Evolutionary conservation across 2,329 filamentous ascomycete genomes (phyloP), one percentile per base, ranked within the genome.

Genomic region (Diaporthe australafricana): DNA sequence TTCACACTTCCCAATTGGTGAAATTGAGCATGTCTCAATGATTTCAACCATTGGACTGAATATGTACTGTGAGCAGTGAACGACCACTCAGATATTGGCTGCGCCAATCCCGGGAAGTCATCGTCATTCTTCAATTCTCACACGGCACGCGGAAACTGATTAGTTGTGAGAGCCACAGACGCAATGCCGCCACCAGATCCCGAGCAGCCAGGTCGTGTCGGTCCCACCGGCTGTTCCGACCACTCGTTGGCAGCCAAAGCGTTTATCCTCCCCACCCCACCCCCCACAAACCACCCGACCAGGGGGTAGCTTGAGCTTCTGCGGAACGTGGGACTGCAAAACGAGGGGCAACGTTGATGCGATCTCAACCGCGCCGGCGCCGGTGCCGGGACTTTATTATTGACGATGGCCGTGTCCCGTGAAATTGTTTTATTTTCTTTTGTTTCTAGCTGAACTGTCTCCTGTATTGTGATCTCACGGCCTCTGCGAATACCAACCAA

Each of bases 301-400:
- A 27, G 47, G 42, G 42, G 60, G 60, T 63, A 38, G 60, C 60
- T 63, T 17, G 27, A 48, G 60, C 42, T 48, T 25, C 27, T 27
- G n/a, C 60, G 60, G 60, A 14, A 30, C 60, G 27, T 27, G 42
- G 60, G 12, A 63, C 60, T 40, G 60, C 60, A 63, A 22, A 63
- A 63, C 60, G 60, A 63, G 60, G 60, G 60, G 42, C 60, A 63
- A 63, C n/a, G 42, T 63, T 63, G 60, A 63, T 63, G 60, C 60
- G 60, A 38, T 48, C 20, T 35, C 30, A 25, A 32, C 60, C 60
- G 60, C 45, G 27, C 60, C 60, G 60, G 60, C 60, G 42, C 60
- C 57, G 57, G 57, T 27, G n/a, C 57, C 60, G 60, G 40, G 27
- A 35, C 42, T 63, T 63, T 35, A 35, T 63, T 35, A 35, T 48